Percentiles rank a stretch among this genome's conserved stretches.
These are phyloP conservation scores for Angomonas desouzai DNA, from an alignment of 208 protist species.

Conservation along the genomic window DNA sequence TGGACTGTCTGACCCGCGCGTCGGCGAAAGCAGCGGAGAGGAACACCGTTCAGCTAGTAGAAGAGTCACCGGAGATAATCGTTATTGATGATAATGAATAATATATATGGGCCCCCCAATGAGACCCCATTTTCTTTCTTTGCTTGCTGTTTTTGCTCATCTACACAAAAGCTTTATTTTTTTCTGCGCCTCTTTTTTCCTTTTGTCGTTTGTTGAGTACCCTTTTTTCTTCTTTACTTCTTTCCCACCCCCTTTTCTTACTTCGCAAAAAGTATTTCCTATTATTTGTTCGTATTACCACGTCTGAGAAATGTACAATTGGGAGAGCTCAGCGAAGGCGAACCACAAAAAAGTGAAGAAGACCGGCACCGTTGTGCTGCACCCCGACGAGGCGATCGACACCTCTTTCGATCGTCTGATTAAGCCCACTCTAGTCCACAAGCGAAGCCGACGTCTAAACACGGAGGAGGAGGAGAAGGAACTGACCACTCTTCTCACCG, in stretches of 20 bases:
- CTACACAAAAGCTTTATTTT: slow-evolving; percentile 7
- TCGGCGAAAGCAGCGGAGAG: not conserved
- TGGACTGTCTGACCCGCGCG: not conserved
- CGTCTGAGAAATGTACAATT: slow-evolving; percentile 55
- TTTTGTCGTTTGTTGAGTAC: too few species aligned
- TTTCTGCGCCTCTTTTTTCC: slow-evolving; percentile 1
- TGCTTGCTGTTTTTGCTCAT: slow-evolving; percentile 1
- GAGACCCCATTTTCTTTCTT: not conserved
- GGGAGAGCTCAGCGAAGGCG: slow-evolving; percentile 52
- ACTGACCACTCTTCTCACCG: slow-evolving; percentile 60
- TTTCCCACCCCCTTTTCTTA: not conserved
- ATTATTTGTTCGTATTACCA: slow-evolving; percentile 1
- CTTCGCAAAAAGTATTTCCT: not conserved
- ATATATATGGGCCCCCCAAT: not conserved
- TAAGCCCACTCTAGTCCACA: slow-evolving; percentile 43
- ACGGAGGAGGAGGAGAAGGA: slow-evolving; percentile 18
- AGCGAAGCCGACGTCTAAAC: slow-evolving; percentile 20
- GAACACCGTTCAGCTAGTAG: not conserved
- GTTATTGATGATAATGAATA: slow-evolving; percentile 1
- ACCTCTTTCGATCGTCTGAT: slow-evolving; percentile 60
- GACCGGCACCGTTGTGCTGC: slow-evolving; percentile 85
- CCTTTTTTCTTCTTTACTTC: not conserved
- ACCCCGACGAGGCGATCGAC: slow-evolving; percentile 64
- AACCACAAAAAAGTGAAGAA: slow-evolving; percentile 72
- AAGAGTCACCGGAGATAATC: not conserved